These are phyloP conservation scores for Syzygium aqueum DNA, from an alignment of 345 rosid species.

Conservation along the genomic window DNA sequence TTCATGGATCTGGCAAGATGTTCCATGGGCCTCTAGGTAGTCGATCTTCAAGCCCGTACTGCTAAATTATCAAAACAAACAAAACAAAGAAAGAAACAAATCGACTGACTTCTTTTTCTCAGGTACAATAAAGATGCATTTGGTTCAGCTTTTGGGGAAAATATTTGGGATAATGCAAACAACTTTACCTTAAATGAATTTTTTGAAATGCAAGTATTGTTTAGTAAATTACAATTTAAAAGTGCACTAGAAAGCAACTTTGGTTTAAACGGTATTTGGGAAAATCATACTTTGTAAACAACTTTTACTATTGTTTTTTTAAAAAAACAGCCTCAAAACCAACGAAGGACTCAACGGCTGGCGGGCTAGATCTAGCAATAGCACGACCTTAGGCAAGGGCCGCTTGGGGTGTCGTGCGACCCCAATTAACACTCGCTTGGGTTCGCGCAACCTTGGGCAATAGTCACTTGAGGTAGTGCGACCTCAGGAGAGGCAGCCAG, in stretches of 20 bases:
- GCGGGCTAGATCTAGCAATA: too few species aligned
- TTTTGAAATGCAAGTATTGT: not conserved
- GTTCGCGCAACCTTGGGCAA: too few species aligned
- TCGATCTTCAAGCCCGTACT: not conserved
- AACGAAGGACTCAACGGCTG: not conserved
- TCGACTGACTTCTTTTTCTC: not conserved
- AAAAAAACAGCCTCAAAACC: not conserved
- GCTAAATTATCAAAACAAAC: not conserved
- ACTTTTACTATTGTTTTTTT: not conserved
- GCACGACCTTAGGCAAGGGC: too few species aligned
- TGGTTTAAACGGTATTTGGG: not conserved
- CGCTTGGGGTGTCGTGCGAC: not conserved
- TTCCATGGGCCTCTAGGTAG: not conserved
- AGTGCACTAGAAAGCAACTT: not conserved
- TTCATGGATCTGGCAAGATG: not conserved
- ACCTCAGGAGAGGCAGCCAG: not conserved
- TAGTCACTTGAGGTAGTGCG: not conserved
- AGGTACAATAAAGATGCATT: not conserved
- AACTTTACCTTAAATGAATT: not conserved
- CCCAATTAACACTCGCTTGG: not conserved
- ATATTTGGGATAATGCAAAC: not conserved
- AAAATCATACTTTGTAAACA: not conserved
- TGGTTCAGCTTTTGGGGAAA: not conserved
- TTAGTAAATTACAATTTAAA: not conserved
- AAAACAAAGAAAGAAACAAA: not conserved